Evolutionary conservation across 2,329 filamentous ascomycete species (phyloP), one percentile per base, ranked within the genome.

Genomic region (Pseudocercospora macadamiae): DNA sequence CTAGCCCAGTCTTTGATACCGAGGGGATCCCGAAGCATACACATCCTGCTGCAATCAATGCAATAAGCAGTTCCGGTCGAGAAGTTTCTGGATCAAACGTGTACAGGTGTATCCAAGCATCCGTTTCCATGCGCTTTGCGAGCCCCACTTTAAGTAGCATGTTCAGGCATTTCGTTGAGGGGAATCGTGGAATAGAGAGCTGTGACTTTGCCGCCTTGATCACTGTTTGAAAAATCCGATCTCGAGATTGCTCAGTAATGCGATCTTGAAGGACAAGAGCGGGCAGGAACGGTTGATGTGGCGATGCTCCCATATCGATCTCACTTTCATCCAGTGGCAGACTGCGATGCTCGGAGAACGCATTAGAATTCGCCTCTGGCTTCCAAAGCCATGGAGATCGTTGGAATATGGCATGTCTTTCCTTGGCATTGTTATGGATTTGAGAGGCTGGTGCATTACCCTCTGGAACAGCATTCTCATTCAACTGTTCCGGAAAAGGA

Each of bases 61-160:
- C 71, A 3, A 64, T 66, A 16, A 73, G 52, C 18, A 69, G 67
- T 49, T 73, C 70, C 1, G 69, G 65, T 12, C 69, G 52, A 3
- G 66, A 36, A 5, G 26, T 60, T 23, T 70, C 66, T 8, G 64
- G 64, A 3, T 65, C 58, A 32, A 73, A 71, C 1, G 67, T 70
- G 34, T 70, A 71, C 0, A 70, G 71, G 34, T 73, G 71, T 6
- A 73, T 71, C 68, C 68, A 73, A 9, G 71, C 70, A 60, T 73
- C 71, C 0, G 65, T 70, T 30, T 73, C 71, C 8, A 67, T 60
- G 42, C 71, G 51, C 51, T 73, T 73, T 3, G 69, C 66, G 30
- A 73, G 70, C 1, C 70, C 70, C 14, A 71, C 70, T 39, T 72
- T 70, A 34, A 73, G 66, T 12, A 73, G 62, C 25, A 67, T 64